Evolutionary conservation across 208 protist species (phyloP).

Genomic region (Acanthamoeba royreba): DNA sequence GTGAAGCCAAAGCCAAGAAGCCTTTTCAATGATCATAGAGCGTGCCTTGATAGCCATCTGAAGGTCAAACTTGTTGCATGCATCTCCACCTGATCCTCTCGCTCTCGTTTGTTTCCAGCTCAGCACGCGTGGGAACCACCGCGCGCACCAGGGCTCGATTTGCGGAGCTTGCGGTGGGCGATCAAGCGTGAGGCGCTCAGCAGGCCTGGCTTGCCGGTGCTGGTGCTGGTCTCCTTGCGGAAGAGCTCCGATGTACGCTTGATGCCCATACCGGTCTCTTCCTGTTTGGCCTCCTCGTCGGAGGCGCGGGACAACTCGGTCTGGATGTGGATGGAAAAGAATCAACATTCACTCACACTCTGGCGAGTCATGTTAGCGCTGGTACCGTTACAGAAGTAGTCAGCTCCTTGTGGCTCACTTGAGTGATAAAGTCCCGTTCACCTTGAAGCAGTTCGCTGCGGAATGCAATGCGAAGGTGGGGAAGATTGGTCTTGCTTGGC

Average conservation of each 20-base stretch:
- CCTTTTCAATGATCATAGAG: no score
- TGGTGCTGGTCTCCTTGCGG: background rate
- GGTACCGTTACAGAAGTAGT: background rate
- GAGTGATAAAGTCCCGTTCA: background rate
- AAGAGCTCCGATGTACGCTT: background rate
- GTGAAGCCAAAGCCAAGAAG: no score
- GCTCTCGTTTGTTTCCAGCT: no score
- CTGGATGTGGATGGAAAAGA: background rate
- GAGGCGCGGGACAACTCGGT: background rate
- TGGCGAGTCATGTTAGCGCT: no score
- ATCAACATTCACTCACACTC: no score
- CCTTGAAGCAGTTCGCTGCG: background rate
- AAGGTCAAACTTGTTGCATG: no score
- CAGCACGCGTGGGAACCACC: no score
- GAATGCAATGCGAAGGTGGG: slow-evolving; percentile 24
- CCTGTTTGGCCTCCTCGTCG: background rate
- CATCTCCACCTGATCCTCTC: no score
- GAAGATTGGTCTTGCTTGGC: slow-evolving; percentile 42
- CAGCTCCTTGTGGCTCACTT: background rate
- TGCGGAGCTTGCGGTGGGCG: background rate
- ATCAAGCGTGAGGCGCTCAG: background rate
- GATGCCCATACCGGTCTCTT: background rate
- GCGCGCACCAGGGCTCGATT: no score
- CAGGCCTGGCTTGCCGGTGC: background rate
- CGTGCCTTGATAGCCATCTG: no score